phyloP scores from a whole-genome alignment of 495 filamentous ascomycete species.

The Aspergillus wentii region DNA sequence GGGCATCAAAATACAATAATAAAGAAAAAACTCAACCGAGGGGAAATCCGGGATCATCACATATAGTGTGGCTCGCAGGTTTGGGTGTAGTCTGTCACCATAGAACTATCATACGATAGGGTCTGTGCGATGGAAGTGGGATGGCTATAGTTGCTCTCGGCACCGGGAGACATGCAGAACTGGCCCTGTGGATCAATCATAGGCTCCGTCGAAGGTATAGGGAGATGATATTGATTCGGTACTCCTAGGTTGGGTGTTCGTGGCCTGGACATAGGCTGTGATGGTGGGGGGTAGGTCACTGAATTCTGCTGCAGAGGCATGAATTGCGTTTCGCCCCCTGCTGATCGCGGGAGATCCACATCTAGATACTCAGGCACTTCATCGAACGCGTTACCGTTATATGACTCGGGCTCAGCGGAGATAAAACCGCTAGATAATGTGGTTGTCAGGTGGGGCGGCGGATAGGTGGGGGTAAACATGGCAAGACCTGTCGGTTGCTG shows the following conservation, averaged over 20 bases:
- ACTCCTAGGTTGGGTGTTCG: conserved; percentile 18
- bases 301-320: conserved; percentile 27
- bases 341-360: conserved; percentile 6
- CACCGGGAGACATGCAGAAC: conserved; percentile 11
- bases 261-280: conserved; percentile 22
- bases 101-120: conserved; percentile 9
- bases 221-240: conserved; percentile 19
- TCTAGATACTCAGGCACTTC: conserved; percentile 4
- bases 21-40: conserved; percentile 2
- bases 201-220: conserved; percentile 16
- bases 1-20: neutral
- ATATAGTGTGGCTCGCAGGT: too few relatives aligned
- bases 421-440: conserved; percentile 25
- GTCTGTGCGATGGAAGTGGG: conserved; percentile 8
- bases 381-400: conserved; percentile 17
- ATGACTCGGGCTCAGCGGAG: conserved; percentile 26
- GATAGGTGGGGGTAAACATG: conserved; percentile 9
- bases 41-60: too few relatives aligned
- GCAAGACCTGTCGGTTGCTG: conserved; percentile 1
- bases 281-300: conserved; percentile 37
- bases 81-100: too few relatives aligned
- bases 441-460: conserved; percentile 15
- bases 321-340: conserved; percentile 10
- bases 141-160: conserved; percentile 10
- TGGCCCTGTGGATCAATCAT: conserved; percentile 5